phyloP scores from a whole-genome alignment of 2,329 filamentous ascomycete genomes.

The Coleophoma eucalyptorum region DNA sequence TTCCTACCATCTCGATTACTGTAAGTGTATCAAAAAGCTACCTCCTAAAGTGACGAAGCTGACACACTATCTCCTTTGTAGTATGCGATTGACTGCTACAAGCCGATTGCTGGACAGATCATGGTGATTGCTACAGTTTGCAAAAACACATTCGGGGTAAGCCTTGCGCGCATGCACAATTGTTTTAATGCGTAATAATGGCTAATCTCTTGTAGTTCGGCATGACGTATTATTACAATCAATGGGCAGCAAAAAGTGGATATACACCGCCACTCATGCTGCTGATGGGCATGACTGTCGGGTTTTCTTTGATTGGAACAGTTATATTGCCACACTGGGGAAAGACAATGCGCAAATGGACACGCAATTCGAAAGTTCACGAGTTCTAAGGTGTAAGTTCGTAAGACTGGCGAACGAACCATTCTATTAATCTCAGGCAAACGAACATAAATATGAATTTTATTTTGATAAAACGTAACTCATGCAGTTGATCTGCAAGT shows the following conservation, averaged over 20 bases:
- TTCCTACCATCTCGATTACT: conserved; percentile 50
- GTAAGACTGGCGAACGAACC: no score
- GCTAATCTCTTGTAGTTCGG: conserved; percentile 47
- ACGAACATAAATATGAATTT: no score
- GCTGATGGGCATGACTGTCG: conserved; percentile 45
- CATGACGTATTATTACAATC: conserved; percentile 48
- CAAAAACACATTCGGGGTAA: conserved; percentile 31
- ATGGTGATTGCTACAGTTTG: conserved; percentile 4
- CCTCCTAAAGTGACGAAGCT: conserved; percentile 11
- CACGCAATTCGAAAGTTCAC: no score
- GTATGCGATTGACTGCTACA: conserved; percentile 57
- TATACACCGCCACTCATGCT: conserved; percentile 54
- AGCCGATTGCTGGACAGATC: conserved; percentile 52
- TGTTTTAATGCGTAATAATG: no score
- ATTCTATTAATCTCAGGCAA: no score
- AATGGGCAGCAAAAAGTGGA: conserved; percentile 42
- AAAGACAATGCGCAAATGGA: no score
- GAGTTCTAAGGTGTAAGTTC: no score
- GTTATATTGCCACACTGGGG: conserved; percentile 51
- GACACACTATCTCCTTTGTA: no score
- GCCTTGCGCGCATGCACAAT: no score
- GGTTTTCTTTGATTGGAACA: conserved; percentile 47
- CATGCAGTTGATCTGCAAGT: no score
- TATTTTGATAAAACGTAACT: no score
- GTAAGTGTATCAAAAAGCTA: conserved; percentile 4